These are phyloP conservation scores for Gossypium rotundifolium DNA, from an alignment of 345 rosid genomes.

Conservation along the genomic window DNA sequence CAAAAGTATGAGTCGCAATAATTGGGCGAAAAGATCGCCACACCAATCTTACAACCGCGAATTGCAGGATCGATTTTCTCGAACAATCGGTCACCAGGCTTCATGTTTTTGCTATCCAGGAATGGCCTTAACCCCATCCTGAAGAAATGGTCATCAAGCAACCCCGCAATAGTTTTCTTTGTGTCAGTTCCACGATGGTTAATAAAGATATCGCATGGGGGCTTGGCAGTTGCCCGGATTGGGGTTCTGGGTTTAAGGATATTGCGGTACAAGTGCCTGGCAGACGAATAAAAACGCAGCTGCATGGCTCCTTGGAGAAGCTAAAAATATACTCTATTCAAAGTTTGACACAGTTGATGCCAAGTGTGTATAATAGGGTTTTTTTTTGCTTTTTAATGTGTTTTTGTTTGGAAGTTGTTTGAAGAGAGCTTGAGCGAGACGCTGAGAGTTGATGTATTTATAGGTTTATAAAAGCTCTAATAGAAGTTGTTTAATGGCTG, in stretches of 20 bases:
- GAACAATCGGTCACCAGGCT: conserved; percentile 66
- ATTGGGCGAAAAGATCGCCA: conserved; percentile 73
- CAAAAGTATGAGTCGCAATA: conserved; percentile 76
- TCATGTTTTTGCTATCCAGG: conserved; percentile 73
- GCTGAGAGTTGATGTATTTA: neutral
- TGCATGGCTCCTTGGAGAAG: conserved; percentile 46
- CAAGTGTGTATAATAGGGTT: neutral
- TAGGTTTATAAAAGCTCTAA: neutral
- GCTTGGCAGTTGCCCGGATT: conserved; percentile 1
- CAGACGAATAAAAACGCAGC: conserved; percentile 19
- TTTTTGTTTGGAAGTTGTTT: conserved; percentile 5
- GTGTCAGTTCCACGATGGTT: conserved; percentile 84
- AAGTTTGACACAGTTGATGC: neutral
- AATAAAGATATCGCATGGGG: conserved; percentile 64
- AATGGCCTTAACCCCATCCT: conserved; percentile 42
- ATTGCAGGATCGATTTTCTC: conserved; percentile 53
- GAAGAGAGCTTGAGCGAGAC: neutral
- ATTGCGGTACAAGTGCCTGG: conserved; percentile 20
- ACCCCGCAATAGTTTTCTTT: conserved; percentile 60
- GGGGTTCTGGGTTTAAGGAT: conserved; percentile 10
- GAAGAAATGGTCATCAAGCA: conserved; percentile 46
- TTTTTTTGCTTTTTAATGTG: neutral
- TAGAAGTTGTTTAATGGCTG: neutral
- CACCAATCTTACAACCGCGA: conserved; percentile 43
- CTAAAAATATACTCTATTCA: neutral